phyloP scores from a whole-genome alignment of 257 asterid genomes.

The Solanum habrochaites region DNA sequence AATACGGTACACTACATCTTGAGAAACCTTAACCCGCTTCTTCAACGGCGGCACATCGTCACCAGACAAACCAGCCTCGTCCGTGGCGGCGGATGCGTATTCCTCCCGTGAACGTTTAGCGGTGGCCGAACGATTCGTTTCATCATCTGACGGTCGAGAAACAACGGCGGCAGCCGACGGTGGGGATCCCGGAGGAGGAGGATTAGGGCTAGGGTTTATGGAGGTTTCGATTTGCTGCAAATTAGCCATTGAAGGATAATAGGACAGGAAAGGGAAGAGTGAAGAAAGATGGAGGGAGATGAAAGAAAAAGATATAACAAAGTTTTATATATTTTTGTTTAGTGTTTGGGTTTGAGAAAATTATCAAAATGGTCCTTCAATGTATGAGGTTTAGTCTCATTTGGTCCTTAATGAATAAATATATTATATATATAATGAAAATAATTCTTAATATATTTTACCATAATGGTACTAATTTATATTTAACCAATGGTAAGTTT shows the following conservation, averaged over 20 bases:
- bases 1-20: constrained; percentile 72
- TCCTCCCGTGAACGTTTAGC: constrained; percentile 66
- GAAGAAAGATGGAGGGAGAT: background rate
- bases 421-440: background rate
- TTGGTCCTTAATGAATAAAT: background rate
- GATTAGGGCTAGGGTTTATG: constrained; percentile 16
- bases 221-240: constrained; percentile 14
- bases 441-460: background rate
- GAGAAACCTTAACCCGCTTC: constrained; percentile 56
- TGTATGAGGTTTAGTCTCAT: background rate
- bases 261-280: background rate
- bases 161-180: background rate
- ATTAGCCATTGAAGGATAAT: constrained; percentile 9
- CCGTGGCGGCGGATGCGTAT: constrained; percentile 17
- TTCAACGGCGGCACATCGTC: constrained; percentile 48
- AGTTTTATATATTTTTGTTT: background rate
- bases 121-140: constrained; percentile 11
- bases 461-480: background rate
- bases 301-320: background rate
- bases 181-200: constrained; percentile 14
- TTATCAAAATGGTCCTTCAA: background rate
- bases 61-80: constrained; percentile 21
- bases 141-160: constrained; percentile 10
- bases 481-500: background rate
- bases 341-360: background rate